These are phyloP conservation scores for Bipolaris sorokiniana DNA, from an alignment of 2,329 filamentous ascomycete genomes.

Conservation along the genomic window DNA sequence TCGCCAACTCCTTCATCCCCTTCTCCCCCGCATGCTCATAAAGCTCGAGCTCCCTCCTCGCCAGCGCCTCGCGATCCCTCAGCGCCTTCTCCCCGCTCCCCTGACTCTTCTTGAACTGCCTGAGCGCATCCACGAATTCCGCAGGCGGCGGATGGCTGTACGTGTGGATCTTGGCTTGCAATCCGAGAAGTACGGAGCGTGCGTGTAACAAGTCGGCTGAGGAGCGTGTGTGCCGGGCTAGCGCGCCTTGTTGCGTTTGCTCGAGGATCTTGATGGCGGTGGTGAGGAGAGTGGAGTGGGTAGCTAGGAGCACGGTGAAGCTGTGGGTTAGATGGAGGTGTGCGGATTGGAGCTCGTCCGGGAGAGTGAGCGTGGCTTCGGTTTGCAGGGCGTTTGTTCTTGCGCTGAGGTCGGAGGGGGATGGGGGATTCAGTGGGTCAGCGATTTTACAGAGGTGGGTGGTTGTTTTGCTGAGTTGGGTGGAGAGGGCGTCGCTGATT, in stretches of 20 bases:
- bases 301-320: conserved; percentile 39
- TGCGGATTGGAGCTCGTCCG: conserved; percentile 32
- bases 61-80: conserved; percentile 41
- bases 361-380: conserved; percentile 24
- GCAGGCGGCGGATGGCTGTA: conserved; percentile 35
- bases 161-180: conserved; percentile 49
- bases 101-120: conserved; percentile 40
- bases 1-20: conserved; percentile 49
- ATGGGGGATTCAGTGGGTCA: conserved; percentile 24
- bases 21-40: conserved; percentile 46
- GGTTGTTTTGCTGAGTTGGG: conserved; percentile 39
- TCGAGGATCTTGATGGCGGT: conserved; percentile 53
- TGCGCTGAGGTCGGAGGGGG: conserved; percentile 16
- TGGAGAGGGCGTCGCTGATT: conserved; percentile 45
- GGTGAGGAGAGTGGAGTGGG: conserved; percentile 48
- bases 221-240: conserved; percentile 51
- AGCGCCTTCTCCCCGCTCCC: conserved; percentile 38
- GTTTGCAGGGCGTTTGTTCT: conserved; percentile 19
- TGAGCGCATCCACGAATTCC: conserved; percentile 39
- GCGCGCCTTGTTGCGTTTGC: conserved; percentile 55
- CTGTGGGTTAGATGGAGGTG: conserved; percentile 46
- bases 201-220: conserved; percentile 52
- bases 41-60: conserved; percentile 43
- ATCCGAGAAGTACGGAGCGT: conserved; percentile 51
- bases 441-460: conserved; percentile 44